These are phyloP conservation scores for Alternaria hordeiaustralica DNA, from an alignment of 2,329 filamentous ascomycete species.

Conservation along the genomic window DNA sequence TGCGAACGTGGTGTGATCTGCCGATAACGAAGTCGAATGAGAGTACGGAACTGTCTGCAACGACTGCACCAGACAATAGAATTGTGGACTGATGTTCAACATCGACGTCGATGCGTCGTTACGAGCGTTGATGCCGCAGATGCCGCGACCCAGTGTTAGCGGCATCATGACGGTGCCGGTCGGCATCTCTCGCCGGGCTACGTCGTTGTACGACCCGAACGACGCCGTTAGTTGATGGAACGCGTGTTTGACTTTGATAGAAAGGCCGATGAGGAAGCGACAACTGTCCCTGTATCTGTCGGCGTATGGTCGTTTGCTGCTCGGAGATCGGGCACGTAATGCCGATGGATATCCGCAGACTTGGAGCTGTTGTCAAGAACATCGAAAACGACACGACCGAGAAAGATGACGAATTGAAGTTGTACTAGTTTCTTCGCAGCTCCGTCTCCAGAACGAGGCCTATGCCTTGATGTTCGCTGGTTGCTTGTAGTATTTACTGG, in stretches of 20 bases:
- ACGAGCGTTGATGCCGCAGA: background rate
- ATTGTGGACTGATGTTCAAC: constrained; percentile 8
- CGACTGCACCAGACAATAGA: background rate
- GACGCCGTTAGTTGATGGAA: background rate
- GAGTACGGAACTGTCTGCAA: background rate
- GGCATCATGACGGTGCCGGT: background rate
- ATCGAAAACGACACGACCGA: background rate
- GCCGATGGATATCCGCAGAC: background rate
- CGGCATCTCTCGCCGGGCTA: background rate
- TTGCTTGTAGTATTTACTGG: constrained; percentile 72
- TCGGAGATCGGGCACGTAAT: background rate
- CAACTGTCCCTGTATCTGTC: background rate
- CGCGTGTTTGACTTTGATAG: background rate
- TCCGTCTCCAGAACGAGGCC: background rate
- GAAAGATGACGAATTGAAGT: background rate
- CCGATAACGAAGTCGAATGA: background rate
- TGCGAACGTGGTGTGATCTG: constrained; percentile 1
- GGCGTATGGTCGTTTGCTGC: background rate
- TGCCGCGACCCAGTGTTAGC: constrained; percentile 4
- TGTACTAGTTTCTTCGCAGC: background rate
- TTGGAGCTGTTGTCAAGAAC: background rate
- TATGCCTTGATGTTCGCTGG: constrained; percentile 34
- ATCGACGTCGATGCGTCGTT: background rate
- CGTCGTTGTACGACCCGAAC: background rate
- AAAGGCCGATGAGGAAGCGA: background rate